phyloP scores from a whole-genome alignment of 352 stramenopile genomes.

The Globisporangium megalacanthum region DNA sequence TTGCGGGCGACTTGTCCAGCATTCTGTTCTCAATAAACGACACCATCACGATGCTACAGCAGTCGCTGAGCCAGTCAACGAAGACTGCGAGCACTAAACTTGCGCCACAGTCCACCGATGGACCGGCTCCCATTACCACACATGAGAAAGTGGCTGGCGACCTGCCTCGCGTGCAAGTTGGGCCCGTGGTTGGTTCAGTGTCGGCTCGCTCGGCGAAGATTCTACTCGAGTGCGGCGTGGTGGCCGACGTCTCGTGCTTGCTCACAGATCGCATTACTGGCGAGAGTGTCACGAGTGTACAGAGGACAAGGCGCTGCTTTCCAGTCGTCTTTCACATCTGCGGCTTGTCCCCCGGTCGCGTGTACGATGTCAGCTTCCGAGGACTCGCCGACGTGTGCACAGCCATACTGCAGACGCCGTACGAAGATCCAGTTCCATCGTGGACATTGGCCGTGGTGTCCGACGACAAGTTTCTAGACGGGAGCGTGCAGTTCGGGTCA shows the following conservation, averaged over 20 bases:
- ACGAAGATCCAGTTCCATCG: conserved; percentile 5
- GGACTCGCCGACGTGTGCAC: conserved; percentile 11
- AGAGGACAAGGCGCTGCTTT: conserved; percentile 9
- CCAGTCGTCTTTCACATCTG: conserved; percentile 29
- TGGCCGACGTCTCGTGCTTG: conserved; percentile 28
- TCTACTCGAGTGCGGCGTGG: conserved; percentile 36
- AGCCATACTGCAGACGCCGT: conserved; percentile 9
- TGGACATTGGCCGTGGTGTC: conserved; percentile 12
- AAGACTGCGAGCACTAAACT: conserved; percentile 1
- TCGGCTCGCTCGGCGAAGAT: conserved; percentile 22
- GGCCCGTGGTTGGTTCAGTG: conserved; percentile 39
- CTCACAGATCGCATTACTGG: conserved; percentile 30
- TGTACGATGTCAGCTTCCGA: conserved; percentile 36
- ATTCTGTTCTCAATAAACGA: conserved; percentile 42
- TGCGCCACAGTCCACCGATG: not conserved
- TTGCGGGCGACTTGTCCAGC: conserved; percentile 9
- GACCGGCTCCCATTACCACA: not conserved
- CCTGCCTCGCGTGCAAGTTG: conserved; percentile 17
- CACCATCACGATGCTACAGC: conserved; percentile 26
- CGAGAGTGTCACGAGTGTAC: conserved; percentile 6
- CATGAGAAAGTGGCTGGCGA: not conserved
- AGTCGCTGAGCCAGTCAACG: conserved; percentile 17
- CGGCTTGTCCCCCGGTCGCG: conserved; percentile 21
- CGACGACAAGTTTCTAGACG: conserved; percentile 8
- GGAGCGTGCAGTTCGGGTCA: not conserved